Base-by-base conservation (phyloP, 140 eudicot genomes). In the Anethum foeniculum region DNA sequence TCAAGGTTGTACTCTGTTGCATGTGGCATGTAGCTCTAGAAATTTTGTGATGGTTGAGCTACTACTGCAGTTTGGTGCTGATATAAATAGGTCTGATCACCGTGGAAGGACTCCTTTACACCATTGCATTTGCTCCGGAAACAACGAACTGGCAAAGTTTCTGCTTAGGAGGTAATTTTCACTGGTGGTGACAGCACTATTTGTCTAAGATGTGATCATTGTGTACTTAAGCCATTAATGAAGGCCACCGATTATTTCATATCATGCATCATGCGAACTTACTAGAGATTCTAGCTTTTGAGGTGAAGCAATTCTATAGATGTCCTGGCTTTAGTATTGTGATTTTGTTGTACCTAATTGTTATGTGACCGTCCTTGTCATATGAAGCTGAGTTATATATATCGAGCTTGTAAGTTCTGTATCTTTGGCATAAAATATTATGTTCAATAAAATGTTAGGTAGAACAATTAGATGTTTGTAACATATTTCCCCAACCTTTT, bases 81-180 rank as follows among this genome's bases (percentile, higher is more conserved):
- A 93, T 82, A 86, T 96, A 85, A 96, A 96, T 80, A 87, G 77
- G 85, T 80, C 93, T 6, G 99, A 96, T 84, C 85, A 81, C 79
- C 93, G 88, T 81, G 96, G 98, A 52, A 86, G 98, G 79, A 96
- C 99, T 73, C 98, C 99, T 62, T 87, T 96, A 68, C 97, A 90
- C 58, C 97, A 92, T 80, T 96, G 99, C 85, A 91, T 95, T 78
- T 82, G 83, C 48, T 79, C 86, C 18, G 89, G 92, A 77, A 86
- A 93, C 77, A 90, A 89, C 84, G 80, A 88, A 43, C 76, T 92
- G 87, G 99, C 99, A 21, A 96, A 96, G 85, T 88, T 88, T 84
- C 84, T 96, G 74, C 94, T 96, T 71, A 92, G 93, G 91, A 93
- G 99, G 99, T 95, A 85, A 84, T 46, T 6, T 48, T 44, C 56